Base-by-base conservation (phyloP, 2,329 filamentous ascomycete genomes). In the Aspergillus latus region DNA sequence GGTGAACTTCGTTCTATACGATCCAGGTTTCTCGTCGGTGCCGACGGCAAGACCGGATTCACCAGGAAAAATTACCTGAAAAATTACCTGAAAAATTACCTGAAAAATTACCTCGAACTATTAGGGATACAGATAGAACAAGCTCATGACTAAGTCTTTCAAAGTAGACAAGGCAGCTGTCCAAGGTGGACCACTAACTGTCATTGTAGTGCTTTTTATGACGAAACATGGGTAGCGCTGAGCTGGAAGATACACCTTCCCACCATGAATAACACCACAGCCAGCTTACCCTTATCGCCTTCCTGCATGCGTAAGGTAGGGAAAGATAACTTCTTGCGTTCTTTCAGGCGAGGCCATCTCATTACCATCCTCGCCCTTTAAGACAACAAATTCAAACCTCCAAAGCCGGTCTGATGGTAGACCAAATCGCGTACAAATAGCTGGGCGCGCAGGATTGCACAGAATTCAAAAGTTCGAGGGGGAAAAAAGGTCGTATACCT, bases 401-500 rank as follows among this genome's bases (percentile, higher is more conserved):
- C 78, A 80, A 2, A 80, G 68, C 37, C 76, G 68, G 29, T 76
- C 74, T 10, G 64, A 58, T 5, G 68, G 60, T 2, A 68, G 72
- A 0, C 78, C 78, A 56, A 81, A 80, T 29, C 77, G 68, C 4
- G 76, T 78, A 44, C 73, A 73, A 0, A 78, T 78, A 2, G 78
- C 66, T 1, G 80, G 74, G 39, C 75, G 71, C 2, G 67, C 65
- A 0, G 76, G 74, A 40, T 77, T 74, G 59, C 74, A 74, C 49
- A 75, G 72, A 54, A 81, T 81, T n/a, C 76, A 74, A 61, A 77
- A 80, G 1, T 72, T 68, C 5, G 39, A 59, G 0, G 79, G 80
- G 63, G 76, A 82, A 60, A 79, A 82, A 0, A 74, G 57, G 52
- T 81, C 75, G 54, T 80, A 80, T 0, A 81, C 77, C 26, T 78